Percentiles rank a stretch among this genome's conserved stretches.
phyloP scores from a whole-genome alignment of 2,329 filamentous ascomycete genomes.

The Fusarium pininemorale region DNA sequence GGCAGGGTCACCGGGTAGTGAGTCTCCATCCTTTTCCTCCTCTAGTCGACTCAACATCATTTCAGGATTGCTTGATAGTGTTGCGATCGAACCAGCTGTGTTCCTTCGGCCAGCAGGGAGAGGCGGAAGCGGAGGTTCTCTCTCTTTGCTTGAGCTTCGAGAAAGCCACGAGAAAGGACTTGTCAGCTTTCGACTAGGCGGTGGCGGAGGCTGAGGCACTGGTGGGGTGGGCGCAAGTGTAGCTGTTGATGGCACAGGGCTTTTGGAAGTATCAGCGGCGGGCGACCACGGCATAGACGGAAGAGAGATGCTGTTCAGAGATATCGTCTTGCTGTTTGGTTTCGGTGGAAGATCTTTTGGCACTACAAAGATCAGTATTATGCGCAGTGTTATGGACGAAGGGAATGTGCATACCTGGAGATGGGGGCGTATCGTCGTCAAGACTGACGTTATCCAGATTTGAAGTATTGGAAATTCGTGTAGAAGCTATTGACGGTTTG shows the following conservation, averaged over 20 bases:
- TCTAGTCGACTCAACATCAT: conserved; percentile 81
- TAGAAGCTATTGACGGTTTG: conserved; percentile 53
- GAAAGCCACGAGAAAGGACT: conserved; percentile 90
- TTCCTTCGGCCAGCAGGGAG: conserved; percentile 69
- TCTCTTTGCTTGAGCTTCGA: conserved; percentile 69
- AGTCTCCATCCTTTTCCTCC: conserved; percentile 68
- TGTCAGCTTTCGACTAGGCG: conserved; percentile 75
- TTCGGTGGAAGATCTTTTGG: conserved; percentile 47
- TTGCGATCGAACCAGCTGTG: conserved; percentile 82
- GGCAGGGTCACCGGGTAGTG: conserved; percentile 55
- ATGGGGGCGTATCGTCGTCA: conserved; percentile 57
- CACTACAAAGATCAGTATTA: conserved; percentile 40
- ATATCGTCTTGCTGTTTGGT: conserved; percentile 64
- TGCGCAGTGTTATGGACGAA: neutral
- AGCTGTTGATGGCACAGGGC: conserved; percentile 48
- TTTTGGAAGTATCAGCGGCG: conserved; percentile 61
- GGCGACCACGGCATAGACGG: conserved; percentile 79
- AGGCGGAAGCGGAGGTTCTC: conserved; percentile 63
- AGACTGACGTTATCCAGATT: conserved; percentile 72
- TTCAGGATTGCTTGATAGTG: conserved; percentile 82
- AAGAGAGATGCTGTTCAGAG: conserved; percentile 75
- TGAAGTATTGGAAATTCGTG: conserved; percentile 57
- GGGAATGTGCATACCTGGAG: conserved; percentile 43
- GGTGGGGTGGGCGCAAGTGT: conserved; percentile 46
- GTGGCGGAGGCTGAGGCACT: conserved; percentile 44